Evolutionary conservation across 179 eudicot species (phyloP).

Genomic region (Amaranthus tricolor): DNA sequence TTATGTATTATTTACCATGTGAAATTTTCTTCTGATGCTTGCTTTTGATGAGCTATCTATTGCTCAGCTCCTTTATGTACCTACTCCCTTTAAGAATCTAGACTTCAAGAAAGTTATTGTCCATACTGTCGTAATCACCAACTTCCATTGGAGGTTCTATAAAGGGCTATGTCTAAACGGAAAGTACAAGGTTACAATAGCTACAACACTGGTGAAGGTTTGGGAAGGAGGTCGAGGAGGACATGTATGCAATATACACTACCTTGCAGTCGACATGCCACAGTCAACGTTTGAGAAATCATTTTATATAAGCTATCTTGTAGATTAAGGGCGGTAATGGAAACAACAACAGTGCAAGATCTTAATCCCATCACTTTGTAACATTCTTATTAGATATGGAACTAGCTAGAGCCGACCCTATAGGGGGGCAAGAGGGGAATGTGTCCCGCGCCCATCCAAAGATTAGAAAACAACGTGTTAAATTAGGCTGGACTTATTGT

Average conservation of each 20-base stretch:
- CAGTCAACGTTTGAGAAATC: background rate
- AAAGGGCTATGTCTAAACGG: background rate
- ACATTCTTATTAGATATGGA: no score
- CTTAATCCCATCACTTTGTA: no score
- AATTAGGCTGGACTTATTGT: no score
- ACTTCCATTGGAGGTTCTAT: background rate
- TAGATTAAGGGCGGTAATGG: background rate
- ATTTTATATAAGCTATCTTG: background rate
- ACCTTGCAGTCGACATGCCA: background rate
- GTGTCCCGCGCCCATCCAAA: no score
- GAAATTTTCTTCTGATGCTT: background rate
- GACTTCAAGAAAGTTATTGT: background rate
- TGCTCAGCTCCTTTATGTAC: background rate
- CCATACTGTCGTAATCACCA: background rate
- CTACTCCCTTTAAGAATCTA: background rate
- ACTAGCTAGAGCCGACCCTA: no score
- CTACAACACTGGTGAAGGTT: background rate
- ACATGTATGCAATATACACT: background rate
- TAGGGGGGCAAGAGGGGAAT: no score
- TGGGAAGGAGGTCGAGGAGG: background rate
- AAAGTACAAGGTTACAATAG: background rate
- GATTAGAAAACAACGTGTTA: no score
- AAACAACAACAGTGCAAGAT: background rate
- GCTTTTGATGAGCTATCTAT: background rate
- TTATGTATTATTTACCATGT: conserved; percentile 1